Evolutionary conservation across 164 flowering plant species (phyloP), one percentile per base, ranked within the genome.

Genomic region (Litsea cubeba): DNA sequence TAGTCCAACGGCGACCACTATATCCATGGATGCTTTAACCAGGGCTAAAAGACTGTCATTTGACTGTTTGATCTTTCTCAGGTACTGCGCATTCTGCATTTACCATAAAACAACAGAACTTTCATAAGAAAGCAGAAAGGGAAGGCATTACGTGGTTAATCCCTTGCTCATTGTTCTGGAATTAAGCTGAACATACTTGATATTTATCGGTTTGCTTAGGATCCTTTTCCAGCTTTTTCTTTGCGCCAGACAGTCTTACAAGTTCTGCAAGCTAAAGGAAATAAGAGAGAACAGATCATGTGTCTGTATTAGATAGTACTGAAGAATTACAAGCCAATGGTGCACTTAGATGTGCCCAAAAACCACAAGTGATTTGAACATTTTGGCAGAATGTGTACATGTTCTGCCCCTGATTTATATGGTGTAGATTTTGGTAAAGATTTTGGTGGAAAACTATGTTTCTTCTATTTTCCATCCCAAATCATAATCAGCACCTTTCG

Each of bases 1-100:
- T 83, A 95, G 79, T 35, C 99, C 99, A 46, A 86, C 86, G 8
- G 99, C 98, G 65, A 95, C 98, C 32, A 90, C 97, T 65, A 87
- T 81, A 79, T 95, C 99, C 82, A 92, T 80, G 23, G 76, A 81
- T 17, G 99, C 82, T 84, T 91, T 93, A 62, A 91, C 75, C 62
- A 93, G 79, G 62, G 95, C 91, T 25, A 95, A 50, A 15, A 90
- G 72, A 85, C 95, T 88, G 73, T 92, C 97, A 74, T 90, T 95
- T 66, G 96, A 88, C 65, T 84, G 84, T 67, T 92, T 74, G 32
- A 87, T 85, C 79, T 91, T 95, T 8, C 76, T 83, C 5, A 77
- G 69, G 86, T 90, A 93, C 60, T 85, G 78, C 76, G 91, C 97
- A 77, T 90, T 84, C 98, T 95, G 87, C 78, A 82, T 62, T 75